Base-by-base conservation (phyloP, 73 alveolate genomes). In the Paraurostyla sp. region DNA sequence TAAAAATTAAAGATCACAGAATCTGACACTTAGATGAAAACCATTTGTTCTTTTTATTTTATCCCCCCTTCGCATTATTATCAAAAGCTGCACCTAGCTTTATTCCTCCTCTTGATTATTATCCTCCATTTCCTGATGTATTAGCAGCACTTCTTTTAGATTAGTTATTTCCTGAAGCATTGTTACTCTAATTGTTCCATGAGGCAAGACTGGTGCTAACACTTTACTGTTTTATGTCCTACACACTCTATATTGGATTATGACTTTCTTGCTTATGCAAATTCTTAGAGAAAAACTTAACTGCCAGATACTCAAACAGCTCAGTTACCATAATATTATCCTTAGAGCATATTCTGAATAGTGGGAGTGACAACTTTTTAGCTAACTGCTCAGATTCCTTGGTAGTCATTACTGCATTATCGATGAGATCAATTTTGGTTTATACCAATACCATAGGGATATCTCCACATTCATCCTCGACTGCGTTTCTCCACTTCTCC, bases 311-410 rank as follows among this genome's bases (percentile, higher is more conserved):
- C 38, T 90, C 95, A 40, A 93, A 95, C 32, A 95, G 95, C 81
- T 95, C 98, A 13, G 92, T 95, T 25, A 97, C 97, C 92, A 88
- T 96, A 29, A 92, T 86, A 50, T 96, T 94, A 60, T 97, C 98
- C 83, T 97, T 97, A 36, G 97, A 93, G 56, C 99, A 94, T 35
- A 97, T 96, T 91, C 93, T 88, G 84, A 93, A 90, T 82, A 97
- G 89, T 82, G 93, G 88, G 25, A 94, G 60, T 0, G 93, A 90
- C 76, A 95, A 81, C 85, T 97, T 91, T 48, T 95, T 92, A 29
- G 97, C 94, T 43, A 94, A 49, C 45, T 52, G 69, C 45, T 91
- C 95, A 30, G 94, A 96, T 65, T 97, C 97, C 75, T 89, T 91
- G 36, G 92, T 93, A 4, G 91, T 93, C 60, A 95, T 90, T 76